phyloP scores from a whole-genome alignment of 2,329 filamentous ascomycete species.

The Ceratocystis destructans region DNA sequence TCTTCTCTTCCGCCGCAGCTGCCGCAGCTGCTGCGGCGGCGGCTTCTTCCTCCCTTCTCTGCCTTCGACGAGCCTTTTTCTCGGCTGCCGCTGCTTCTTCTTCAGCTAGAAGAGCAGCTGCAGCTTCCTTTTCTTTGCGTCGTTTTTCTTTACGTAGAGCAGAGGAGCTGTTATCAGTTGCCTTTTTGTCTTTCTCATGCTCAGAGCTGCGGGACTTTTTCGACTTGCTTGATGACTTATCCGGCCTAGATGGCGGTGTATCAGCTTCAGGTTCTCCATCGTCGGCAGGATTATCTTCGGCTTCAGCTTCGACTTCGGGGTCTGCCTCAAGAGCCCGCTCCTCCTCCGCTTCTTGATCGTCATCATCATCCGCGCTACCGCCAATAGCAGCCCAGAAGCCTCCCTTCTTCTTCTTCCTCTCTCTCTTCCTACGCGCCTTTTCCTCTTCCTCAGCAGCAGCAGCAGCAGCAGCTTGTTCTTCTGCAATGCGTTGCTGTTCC shows the following conservation, averaged over 20 bases:
- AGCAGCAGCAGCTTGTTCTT: constrained; percentile 17
- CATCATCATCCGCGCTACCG: constrained; percentile 18
- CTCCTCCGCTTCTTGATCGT: constrained; percentile 21
- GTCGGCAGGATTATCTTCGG: constrained; percentile 12
- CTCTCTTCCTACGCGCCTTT: constrained; percentile 23
- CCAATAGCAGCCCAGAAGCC: constrained; percentile 14
- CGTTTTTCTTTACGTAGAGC: constrained; percentile 22
- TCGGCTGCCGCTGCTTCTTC: constrained; percentile 19
- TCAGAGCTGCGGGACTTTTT: constrained; percentile 23
- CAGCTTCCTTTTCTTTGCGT: constrained; percentile 27
- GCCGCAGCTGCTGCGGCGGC: constrained; percentile 1
- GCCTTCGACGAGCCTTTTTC: constrained; percentile 20
- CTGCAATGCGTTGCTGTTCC: constrained; percentile 16
- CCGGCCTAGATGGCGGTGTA: constrained; percentile 20
- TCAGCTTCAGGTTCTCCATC: constrained; percentile 18
- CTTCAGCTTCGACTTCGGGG: constrained; percentile 22
- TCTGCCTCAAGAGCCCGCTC: neutral
- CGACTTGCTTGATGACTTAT: constrained; percentile 27
- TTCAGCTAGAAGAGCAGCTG: constrained; percentile 21
- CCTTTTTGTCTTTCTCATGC: constrained; percentile 17
- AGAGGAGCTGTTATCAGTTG: constrained; percentile 21
- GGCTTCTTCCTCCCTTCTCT: constrained; percentile 19
- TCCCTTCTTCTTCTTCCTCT: constrained; percentile 24
- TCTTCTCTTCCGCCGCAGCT: constrained; percentile 19
- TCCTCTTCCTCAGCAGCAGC: constrained; percentile 9